Percentiles rank a stretch among this genome's conserved stretches.
Conservation (phyloP, 495 filamentous ascomycete species). For the Xylaria grammica region DNA sequence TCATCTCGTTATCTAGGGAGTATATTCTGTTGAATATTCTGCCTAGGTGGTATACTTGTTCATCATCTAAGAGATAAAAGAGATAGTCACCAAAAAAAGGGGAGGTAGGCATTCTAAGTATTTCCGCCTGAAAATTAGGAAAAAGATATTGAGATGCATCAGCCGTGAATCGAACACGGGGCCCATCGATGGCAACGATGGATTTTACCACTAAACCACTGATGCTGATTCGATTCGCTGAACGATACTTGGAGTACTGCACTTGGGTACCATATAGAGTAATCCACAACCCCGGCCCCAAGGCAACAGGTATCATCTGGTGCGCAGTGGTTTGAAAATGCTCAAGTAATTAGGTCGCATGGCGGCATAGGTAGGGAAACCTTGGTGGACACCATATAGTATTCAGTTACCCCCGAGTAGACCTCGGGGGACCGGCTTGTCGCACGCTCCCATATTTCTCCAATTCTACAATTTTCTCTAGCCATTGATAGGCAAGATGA, state of each 20-base stretch:
- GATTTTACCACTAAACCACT: slow-evolving; percentile 61
- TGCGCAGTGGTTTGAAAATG: too few species aligned
- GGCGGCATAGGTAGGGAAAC: background rate
- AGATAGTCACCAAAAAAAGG: too few species aligned
- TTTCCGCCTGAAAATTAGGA: background rate
- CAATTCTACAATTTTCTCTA: background rate
- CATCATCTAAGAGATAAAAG: too few species aligned
- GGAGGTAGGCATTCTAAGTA: too few species aligned
- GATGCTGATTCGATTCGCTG: slow-evolving; percentile 29
- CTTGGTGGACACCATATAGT: background rate
- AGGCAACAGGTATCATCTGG: too few species aligned
- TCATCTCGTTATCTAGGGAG: too few species aligned
- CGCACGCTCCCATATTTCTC: background rate
- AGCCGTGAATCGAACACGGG: slow-evolving; percentile 59
- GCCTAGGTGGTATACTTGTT: too few species aligned
- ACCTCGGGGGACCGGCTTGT: too few species aligned
- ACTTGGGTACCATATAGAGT: background rate
- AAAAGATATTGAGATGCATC: slow-evolving; percentile 34
- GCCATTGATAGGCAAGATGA: background rate
- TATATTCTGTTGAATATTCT: too few species aligned
- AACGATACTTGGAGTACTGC: background rate
- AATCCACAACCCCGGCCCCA: too few species aligned
- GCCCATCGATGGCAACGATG: slow-evolving; percentile 61
- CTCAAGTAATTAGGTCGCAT: too few species aligned
- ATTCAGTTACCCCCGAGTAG: background rate